phyloP scores from a whole-genome alignment of 2,329 filamentous ascomycete genomes.

The Botrytis elliptica region DNA sequence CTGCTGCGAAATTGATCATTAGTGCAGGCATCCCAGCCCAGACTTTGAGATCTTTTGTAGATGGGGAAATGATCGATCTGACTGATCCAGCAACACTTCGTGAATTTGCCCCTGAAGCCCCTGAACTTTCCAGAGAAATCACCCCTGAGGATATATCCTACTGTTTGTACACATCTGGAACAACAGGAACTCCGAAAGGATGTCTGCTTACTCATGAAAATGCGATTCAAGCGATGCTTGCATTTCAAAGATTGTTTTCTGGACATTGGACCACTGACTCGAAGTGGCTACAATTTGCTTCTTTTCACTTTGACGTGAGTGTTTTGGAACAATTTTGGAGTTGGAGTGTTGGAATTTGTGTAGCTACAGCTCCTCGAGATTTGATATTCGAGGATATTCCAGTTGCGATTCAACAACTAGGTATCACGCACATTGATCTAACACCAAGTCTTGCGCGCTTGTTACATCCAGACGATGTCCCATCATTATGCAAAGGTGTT shows the following conservation, averaged over 20 bases:
- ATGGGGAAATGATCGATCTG: slow-evolving; percentile 30
- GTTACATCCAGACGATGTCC: slow-evolving; percentile 75
- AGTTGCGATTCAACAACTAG: slow-evolving; percentile 65
- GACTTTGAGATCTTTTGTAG: slow-evolving; percentile 39
- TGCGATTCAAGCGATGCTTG: slow-evolving; percentile 82
- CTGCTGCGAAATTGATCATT: slow-evolving; percentile 62
- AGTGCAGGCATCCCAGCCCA: slow-evolving; percentile 49
- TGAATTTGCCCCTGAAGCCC: slow-evolving; percentile 29
- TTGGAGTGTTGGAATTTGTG: slow-evolving; percentile 84
- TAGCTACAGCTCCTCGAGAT: slow-evolving; percentile 80
- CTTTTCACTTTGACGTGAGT: slow-evolving; percentile 91
- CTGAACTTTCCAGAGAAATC: slow-evolving; percentile 30
- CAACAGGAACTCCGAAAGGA: slow-evolving; percentile 42
- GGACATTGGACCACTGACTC: slow-evolving; percentile 72
- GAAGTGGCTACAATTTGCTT: slow-evolving; percentile 88
- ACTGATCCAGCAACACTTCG: slow-evolving; percentile 31
- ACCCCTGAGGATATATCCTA: slow-evolving; percentile 36
- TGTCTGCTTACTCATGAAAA: slow-evolving; percentile 89
- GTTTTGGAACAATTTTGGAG: slow-evolving; percentile 95
- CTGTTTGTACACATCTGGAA: slow-evolving; percentile 42
- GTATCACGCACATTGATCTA: slow-evolving; percentile 87
- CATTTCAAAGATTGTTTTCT: slow-evolving; percentile 76
- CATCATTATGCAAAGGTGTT: slow-evolving; percentile 74
- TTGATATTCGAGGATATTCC: slow-evolving; percentile 81
- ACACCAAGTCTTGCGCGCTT: slow-evolving; percentile 84